Conservation (phyloP, 306 rosid species). For the Malus domestica region ASM211411v1 NC_041795.1:17584001-17584500, state of each 20-base stretch:
- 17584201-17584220: not conserved
- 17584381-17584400: too few species aligned
- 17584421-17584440: too few species aligned
- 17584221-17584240: not conserved
- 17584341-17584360: too few species aligned
- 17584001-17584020: not conserved
- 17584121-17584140: constrained; percentile 80
- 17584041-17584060: constrained; percentile 76
- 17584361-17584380: too few species aligned
- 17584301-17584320: too few species aligned
- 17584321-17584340: too few species aligned
- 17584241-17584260: constrained; percentile 16
- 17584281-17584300: too few species aligned
- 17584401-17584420: too few species aligned
- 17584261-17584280: too few species aligned
- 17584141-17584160: constrained; percentile 84
- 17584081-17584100: constrained; percentile 50
- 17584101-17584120: constrained; percentile 69
- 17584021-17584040: constrained; percentile 22
- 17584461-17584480: too few species aligned
- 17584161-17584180: constrained; percentile 93
- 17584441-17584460: too few species aligned
- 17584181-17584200: constrained; percentile 55
- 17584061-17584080: constrained; percentile 55
- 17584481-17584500: too few species aligned